A percentile compares a stretch with the other conserved stretches of the same genome.
Conservation (phyloP, 2,329 filamentous ascomycete species). For the Trichocomaceae sp. region DNA sequence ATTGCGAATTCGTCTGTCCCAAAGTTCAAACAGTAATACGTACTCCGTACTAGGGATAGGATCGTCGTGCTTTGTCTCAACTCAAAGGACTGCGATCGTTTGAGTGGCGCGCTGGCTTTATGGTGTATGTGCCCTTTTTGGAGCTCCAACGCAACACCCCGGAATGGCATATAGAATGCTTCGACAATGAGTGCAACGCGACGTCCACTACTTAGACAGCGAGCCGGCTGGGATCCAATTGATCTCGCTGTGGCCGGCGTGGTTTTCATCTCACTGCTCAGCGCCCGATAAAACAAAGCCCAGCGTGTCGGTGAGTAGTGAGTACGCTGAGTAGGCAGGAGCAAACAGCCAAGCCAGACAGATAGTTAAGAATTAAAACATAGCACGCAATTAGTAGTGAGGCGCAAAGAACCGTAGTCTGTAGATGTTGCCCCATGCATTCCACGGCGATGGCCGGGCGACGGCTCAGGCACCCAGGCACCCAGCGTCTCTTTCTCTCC, state of each 20-base stretch:
- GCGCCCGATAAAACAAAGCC: neutral
- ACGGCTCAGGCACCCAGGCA: constrained; percentile 7
- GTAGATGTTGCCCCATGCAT: constrained; percentile 1
- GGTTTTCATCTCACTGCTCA: neutral
- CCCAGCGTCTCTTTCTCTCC: neutral
- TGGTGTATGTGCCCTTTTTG: neutral
- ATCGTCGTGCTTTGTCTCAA: neutral
- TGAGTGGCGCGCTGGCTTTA: neutral
- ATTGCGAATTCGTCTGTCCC: neutral
- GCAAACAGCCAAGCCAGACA: neutral
- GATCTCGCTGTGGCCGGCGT: too few relatives aligned
- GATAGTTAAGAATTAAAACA: too few relatives aligned
- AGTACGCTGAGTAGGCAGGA: neutral
- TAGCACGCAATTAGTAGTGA: neutral
- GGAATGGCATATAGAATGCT: neutral
- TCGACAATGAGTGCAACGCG: neutral
- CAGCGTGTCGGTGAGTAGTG: neutral
- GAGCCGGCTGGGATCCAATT: neutral
- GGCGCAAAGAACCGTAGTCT: neutral
- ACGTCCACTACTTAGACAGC: neutral
- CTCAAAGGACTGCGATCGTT: neutral
- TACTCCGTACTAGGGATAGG: neutral
- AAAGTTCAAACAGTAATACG: neutral
- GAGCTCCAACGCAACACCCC: neutral
- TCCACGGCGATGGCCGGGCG: constrained; percentile 7